phyloP scores from a whole-genome alignment of 1,284 basidiomycete genomes.

The Ceratobasidium papillatum region DNA sequence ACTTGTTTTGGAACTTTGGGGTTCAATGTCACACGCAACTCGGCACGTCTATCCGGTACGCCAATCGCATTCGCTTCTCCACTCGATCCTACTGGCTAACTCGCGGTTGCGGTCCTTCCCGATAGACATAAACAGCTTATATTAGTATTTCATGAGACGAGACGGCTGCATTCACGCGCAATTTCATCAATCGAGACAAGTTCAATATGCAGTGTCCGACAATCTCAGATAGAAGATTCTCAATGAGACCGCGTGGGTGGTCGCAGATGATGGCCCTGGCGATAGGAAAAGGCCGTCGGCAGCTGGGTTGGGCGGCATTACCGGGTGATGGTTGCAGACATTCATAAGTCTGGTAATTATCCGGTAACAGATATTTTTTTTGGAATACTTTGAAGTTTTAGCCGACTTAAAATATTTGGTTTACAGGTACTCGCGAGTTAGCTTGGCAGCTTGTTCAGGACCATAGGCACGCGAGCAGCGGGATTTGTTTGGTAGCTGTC shows the following conservation, averaged over 20 bases:
- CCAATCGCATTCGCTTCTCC: constrained; percentile 20
- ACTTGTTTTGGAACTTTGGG: neutral
- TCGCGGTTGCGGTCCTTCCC: constrained; percentile 11
- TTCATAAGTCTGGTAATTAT: neutral
- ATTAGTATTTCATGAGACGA: neutral
- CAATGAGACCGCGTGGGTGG: neutral
- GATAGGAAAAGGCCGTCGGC: neutral
- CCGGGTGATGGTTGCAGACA: neutral
- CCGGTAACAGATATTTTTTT: neutral
- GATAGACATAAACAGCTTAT: neutral
- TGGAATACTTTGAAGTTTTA: neutral
- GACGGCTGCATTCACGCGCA: constrained; percentile 2
- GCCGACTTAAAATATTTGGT: neutral
- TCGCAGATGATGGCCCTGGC: neutral
- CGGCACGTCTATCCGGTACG: constrained; percentile 27
- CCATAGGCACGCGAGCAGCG: constrained; percentile 12
- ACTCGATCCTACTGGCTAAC: constrained; percentile 3
- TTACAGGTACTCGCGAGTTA: neutral
- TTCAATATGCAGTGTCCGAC: neutral
- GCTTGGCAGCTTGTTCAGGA: neutral
- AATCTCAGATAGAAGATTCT: neutral
- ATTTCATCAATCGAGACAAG: constrained; percentile 3
- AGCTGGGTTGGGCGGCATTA: constrained; percentile 7
- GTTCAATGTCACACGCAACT: neutral
- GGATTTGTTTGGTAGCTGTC: constrained; percentile 34